A percentile compares a stretch with the other conserved stretches of the same genome.
phyloP scores from a whole-genome alignment of 139 green algal genomes.

The Tetraselmis striata region DNA sequence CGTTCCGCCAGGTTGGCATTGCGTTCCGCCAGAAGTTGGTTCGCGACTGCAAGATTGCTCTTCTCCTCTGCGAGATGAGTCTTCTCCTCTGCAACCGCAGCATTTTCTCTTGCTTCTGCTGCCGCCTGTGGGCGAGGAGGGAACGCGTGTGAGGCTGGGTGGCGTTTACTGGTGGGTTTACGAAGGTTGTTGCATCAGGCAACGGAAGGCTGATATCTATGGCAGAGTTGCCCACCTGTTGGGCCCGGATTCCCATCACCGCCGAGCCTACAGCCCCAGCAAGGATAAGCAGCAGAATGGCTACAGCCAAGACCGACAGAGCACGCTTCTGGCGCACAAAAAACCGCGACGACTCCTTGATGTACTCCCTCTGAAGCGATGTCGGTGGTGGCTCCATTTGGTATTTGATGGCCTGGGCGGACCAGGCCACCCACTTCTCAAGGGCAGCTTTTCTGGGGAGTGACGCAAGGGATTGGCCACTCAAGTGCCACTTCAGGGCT shows the following conservation, averaged over 20 bases:
- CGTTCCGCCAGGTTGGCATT: background rate
- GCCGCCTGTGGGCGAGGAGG: no score
- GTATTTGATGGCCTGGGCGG: background rate
- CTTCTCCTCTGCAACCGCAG: background rate
- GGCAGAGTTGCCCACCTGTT: no score
- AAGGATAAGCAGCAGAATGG: background rate
- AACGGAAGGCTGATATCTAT: no score
- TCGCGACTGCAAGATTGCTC: background rate
- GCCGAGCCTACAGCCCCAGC: background rate
- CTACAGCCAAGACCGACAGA: background rate
- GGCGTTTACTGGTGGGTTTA: no score
- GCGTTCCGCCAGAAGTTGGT: background rate
- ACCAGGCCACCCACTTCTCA: background rate
- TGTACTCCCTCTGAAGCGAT: background rate
- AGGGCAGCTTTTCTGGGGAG: background rate
- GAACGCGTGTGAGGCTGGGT: no score
- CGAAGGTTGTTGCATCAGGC: no score
- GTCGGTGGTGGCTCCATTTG: background rate
- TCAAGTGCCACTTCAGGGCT: background rate
- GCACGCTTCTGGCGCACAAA: background rate
- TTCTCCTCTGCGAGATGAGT: background rate
- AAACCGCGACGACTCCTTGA: background rate
- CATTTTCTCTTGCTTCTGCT: background rate
- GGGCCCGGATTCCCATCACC: background rate
- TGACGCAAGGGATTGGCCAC: background rate